Conservation (phyloP, 768 basidiomycete species). For the Coprinellus aureogranulatus region DNA sequence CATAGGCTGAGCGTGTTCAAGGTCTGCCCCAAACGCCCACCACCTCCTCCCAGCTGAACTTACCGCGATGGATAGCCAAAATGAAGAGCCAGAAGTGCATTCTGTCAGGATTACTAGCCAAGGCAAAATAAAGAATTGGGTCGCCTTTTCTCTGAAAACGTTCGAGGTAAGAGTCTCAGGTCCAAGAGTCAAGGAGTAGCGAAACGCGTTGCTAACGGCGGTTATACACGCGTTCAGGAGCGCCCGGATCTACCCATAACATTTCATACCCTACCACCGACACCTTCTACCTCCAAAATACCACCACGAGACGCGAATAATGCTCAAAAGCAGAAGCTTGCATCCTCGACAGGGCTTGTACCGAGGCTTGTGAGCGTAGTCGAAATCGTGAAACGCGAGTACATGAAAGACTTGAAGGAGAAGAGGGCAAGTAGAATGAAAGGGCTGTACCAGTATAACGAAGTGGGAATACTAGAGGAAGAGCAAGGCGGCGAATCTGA, state of each 20-base stretch:
- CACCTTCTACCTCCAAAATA: background rate
- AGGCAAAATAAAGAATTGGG: slow-evolving; percentile 54
- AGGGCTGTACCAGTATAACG: slow-evolving; percentile 78
- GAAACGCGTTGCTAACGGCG: background rate
- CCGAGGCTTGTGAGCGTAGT: slow-evolving; percentile 73
- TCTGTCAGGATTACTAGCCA: slow-evolving; percentile 50
- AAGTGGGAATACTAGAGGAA: slow-evolving; percentile 55
- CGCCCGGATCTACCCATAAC: slow-evolving; percentile 46
- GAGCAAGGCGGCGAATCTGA: slow-evolving; percentile 7
- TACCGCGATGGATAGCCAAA: too few species aligned
- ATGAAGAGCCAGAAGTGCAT: too few species aligned
- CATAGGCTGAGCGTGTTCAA: too few species aligned
- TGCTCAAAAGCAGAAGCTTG: slow-evolving; percentile 10
- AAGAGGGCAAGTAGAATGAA: slow-evolving; percentile 37
- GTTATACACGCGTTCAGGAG: slow-evolving; percentile 30
- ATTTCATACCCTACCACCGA: slow-evolving; percentile 49
- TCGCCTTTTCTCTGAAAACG: slow-evolving; percentile 51
- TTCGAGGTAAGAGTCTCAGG: slow-evolving; percentile 42
- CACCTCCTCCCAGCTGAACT: too few species aligned
- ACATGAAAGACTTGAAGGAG: slow-evolving; percentile 49
- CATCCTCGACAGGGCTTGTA: slow-evolving; percentile 35
- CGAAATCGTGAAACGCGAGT: slow-evolving; percentile 85
- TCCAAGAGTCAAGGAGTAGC: background rate
- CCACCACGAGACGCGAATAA: slow-evolving; percentile 30
- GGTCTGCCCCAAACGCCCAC: too few species aligned